phyloP scores from a whole-genome alignment of 1,284 basidiomycete genomes.

The Rhodotorula sp. region DNA sequence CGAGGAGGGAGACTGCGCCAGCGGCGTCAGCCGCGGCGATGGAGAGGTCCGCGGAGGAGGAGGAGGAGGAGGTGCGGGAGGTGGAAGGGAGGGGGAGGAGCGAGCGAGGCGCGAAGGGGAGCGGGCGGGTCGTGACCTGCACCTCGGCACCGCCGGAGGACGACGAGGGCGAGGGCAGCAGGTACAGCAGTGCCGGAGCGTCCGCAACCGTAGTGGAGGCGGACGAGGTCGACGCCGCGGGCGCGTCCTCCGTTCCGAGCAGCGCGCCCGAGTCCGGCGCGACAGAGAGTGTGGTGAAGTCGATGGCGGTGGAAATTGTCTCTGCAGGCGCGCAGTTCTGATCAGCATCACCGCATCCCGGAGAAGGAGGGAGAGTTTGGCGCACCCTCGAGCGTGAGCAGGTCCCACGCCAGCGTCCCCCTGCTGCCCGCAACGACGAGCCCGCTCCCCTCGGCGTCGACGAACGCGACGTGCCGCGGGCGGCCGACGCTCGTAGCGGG shows the following conservation, averaged over 20 bases:
- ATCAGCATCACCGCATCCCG: background rate
- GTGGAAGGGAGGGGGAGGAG: slow-evolving; percentile 18
- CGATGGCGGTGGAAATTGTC: slow-evolving; percentile 20
- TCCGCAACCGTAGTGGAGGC: background rate
- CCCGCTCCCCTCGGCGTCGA: slow-evolving; percentile 62
- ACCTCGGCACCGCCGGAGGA: background rate
- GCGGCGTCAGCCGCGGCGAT: slow-evolving; percentile 27
- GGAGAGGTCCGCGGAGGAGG: slow-evolving; percentile 8
- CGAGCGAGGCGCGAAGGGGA: slow-evolving; percentile 31
- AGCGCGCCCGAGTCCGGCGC: slow-evolving; percentile 2
- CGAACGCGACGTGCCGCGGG: slow-evolving; percentile 55
- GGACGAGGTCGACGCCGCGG: background rate
- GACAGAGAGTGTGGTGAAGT: slow-evolving; percentile 17
- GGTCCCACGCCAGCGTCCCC: slow-evolving; percentile 76
- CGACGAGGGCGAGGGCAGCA: slow-evolving; percentile 12
- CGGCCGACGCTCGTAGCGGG: slow-evolving; percentile 59
- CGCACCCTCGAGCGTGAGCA: slow-evolving; percentile 70
- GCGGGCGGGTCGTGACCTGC: slow-evolving; percentile 3
- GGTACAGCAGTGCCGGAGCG: slow-evolving; percentile 9
- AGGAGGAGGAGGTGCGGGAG: background rate
- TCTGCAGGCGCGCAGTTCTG: slow-evolving; percentile 30
- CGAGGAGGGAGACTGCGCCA: slow-evolving; percentile 31
- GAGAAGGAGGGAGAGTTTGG: slow-evolving; percentile 17
- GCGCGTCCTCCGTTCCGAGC: slow-evolving; percentile 16
- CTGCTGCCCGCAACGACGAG: slow-evolving; percentile 61